Percentiles rank a stretch among this genome's conserved stretches.
Conservation (phyloP, 192 early-diverging fungal species). For the Coemansia sp. region DNA sequence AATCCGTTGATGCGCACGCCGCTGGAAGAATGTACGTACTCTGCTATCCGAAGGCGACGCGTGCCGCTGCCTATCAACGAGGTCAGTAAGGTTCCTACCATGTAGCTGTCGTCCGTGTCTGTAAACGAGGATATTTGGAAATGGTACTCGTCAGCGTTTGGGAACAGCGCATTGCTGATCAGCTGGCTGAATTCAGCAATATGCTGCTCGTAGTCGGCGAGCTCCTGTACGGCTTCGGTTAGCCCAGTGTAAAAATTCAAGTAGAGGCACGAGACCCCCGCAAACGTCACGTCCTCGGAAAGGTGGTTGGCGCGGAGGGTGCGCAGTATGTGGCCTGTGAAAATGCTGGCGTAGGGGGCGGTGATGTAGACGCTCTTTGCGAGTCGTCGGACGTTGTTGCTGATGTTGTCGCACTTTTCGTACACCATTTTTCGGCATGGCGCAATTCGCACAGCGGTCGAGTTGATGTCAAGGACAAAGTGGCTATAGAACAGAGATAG, state of each 20-base stretch:
- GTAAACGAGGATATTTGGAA: slow-evolving; percentile 43
- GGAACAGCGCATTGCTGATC: slow-evolving; percentile 23
- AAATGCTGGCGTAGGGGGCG: slow-evolving; percentile 36
- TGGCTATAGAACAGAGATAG: slow-evolving; percentile 36
- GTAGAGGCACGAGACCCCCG: slow-evolving; percentile 23
- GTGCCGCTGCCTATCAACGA: slow-evolving; percentile 9
- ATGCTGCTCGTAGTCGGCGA: slow-evolving; percentile 14
- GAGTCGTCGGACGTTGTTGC: slow-evolving; percentile 24
- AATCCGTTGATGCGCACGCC: slow-evolving; percentile 42
- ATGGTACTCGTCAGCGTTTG: slow-evolving; percentile 24
- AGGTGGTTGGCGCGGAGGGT: slow-evolving; percentile 26
- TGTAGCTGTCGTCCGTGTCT: slow-evolving; percentile 46
- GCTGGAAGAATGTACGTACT: slow-evolving; percentile 44
- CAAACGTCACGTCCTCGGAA: slow-evolving; percentile 18
- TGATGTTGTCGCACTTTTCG: slow-evolving; percentile 19
- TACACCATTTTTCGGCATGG: slow-evolving; percentile 28
- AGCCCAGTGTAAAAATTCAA: slow-evolving; percentile 46
- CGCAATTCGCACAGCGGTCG: slow-evolving; percentile 29
- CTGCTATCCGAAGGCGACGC: slow-evolving; percentile 12
- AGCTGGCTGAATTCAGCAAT: slow-evolving; percentile 25
- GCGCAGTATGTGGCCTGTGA: slow-evolving; percentile 29
- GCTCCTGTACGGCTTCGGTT: slow-evolving; percentile 32
- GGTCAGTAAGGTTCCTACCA: slow-evolving; percentile 37
- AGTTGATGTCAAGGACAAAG: slow-evolving; percentile 41
- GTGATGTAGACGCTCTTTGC: slow-evolving; percentile 38